A percentile compares a stretch with the other conserved stretches of the same genome.
Evolutionary conservation across 2,329 filamentous ascomycete species (phyloP).

Genomic region (Esteya vermicola): DNA sequence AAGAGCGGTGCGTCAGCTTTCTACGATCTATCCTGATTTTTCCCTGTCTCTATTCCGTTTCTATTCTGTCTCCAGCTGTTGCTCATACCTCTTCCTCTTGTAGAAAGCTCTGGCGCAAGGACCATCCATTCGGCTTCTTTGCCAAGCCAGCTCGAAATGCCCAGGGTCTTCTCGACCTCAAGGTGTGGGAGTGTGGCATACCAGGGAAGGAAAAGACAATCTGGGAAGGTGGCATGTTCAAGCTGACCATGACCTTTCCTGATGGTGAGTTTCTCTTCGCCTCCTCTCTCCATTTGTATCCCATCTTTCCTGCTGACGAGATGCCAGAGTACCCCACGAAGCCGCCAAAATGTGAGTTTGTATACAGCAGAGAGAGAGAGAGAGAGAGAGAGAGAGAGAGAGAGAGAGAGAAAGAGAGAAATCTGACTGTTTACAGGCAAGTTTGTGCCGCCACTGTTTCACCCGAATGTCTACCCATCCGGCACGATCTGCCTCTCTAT

Average conservation of each 20-base stretch:
- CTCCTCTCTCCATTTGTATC: no score
- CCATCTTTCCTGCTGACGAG: not conserved
- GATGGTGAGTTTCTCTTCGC: conserved; percentile 50
- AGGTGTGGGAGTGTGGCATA: conserved; percentile 92
- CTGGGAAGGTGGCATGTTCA: conserved; percentile 96
- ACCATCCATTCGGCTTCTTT: conserved; percentile 96
- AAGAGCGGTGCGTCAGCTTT: conserved; percentile 38
- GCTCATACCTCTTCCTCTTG: not conserved
- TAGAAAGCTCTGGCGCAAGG: conserved; percentile 92
- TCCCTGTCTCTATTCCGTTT: no score
- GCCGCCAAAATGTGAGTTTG: conserved; percentile 87
- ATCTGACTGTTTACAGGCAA: no score
- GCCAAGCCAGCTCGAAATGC: conserved; percentile 72
- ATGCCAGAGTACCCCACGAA: conserved; percentile 87
- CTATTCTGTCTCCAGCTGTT: not conserved
- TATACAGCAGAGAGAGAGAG: no score
- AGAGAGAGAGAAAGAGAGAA: no score
- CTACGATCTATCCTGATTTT: no score
- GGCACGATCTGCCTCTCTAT: conserved; percentile 96
- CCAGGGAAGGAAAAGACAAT: conserved; percentile 94
- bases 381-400: no score
- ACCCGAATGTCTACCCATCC: conserved; percentile 96
- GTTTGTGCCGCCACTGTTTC: conserved; percentile 90
- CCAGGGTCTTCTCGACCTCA: conserved; percentile 75
- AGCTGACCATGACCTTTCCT: conserved; percentile 82